Evolutionary conservation across 2,329 filamentous ascomycete genomes (phyloP).

Genomic region (Nannizzia gypsea): DNA sequence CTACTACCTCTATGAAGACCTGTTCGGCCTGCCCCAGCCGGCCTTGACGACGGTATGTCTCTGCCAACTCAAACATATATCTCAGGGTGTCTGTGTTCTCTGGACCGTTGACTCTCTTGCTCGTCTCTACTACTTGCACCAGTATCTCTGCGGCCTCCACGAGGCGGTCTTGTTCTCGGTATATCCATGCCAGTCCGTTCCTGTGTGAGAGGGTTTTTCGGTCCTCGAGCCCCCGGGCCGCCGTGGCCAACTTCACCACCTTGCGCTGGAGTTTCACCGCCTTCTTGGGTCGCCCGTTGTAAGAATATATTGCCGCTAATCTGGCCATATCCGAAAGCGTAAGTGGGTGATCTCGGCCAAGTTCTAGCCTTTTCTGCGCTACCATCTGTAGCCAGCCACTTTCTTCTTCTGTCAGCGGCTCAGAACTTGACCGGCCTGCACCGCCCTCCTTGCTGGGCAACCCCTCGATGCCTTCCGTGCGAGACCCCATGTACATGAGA

Average conservation of each 20-base stretch:
- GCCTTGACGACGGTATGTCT: background rate
- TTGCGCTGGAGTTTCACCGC: background rate
- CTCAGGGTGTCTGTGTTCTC: conserved; percentile 17
- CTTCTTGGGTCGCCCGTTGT: background rate
- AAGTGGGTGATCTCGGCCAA: background rate
- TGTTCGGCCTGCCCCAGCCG: background rate
- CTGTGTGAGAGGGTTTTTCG: no score
- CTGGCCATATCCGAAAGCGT: background rate
- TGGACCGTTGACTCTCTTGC: background rate
- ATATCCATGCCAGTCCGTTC: no score
- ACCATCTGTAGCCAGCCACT: background rate
- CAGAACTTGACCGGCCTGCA: background rate
- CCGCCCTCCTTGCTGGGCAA: background rate
- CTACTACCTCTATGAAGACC: background rate
- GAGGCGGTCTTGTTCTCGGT: no score
- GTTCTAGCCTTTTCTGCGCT: background rate
- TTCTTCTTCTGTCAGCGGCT: background rate
- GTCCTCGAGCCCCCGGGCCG: no score
- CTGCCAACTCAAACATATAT: background rate
- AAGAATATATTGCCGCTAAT: background rate
- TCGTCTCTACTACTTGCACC: no score
- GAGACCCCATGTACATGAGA: background rate
- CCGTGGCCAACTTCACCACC: no score
- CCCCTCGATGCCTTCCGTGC: background rate
- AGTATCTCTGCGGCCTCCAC: no score